phyloP scores from a whole-genome alignment of 2,329 filamentous ascomycete species.

The Monilinia fructigena region DNA sequence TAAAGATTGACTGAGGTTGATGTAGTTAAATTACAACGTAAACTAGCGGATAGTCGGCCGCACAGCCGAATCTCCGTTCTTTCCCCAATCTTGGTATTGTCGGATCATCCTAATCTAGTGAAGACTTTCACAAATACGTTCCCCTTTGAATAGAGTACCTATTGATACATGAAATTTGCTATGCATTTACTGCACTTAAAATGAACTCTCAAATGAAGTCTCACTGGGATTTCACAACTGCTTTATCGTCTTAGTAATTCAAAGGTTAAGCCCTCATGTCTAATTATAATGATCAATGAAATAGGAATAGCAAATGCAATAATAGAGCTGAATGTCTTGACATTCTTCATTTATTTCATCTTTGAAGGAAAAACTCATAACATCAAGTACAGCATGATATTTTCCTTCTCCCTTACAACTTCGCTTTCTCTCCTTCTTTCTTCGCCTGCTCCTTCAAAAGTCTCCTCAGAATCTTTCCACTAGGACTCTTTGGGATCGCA shows the following conservation, averaged over 20 bases:
- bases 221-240: too few species aligned
- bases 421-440: constrained; percentile 27
- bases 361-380: not conserved
- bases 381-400: not conserved
- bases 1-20: not conserved
- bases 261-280: too few species aligned
- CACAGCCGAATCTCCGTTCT: not conserved
- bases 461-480: constrained; percentile 52
- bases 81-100: not conserved
- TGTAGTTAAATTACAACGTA: not conserved
- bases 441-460: constrained; percentile 45
- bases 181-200: too few species aligned
- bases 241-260: too few species aligned
- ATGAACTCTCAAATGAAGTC: too few species aligned
- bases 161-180: not conserved
- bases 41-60: constrained; percentile 5
- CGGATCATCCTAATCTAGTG: too few species aligned
- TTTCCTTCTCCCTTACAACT: constrained; percentile 20
- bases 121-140: too few species aligned
- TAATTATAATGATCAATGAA: too few species aligned
- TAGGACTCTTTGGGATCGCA: constrained; percentile 66
- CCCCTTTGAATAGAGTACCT: too few species aligned
- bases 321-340: not conserved
- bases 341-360: not conserved
- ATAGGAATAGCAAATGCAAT: too few species aligned